Evolutionary conservation across 495 filamentous ascomycete genomes (phyloP).

Genomic region (Daldinia loculata): DNA sequence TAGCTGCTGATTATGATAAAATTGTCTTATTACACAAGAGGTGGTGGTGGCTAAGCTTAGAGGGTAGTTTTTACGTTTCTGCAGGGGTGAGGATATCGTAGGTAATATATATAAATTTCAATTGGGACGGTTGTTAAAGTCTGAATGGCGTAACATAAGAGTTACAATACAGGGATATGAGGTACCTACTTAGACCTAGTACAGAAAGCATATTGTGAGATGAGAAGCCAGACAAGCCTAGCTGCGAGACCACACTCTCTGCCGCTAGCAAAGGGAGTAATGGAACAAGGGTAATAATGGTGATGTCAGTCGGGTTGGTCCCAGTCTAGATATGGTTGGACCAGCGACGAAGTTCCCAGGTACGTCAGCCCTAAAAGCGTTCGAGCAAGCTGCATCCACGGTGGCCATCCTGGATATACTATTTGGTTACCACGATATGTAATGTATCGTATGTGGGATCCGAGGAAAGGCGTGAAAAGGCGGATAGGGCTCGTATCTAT

Average conservation of each 20-base stretch:
- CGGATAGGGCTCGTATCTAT: background rate
- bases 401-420: constrained; percentile 18
- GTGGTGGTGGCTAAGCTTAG: constrained; percentile 24
- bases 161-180: constrained; percentile 24
- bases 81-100: constrained; percentile 33
- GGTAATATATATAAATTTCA: constrained; percentile 20
- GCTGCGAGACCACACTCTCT: constrained; percentile 9
- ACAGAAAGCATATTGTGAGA: constrained; percentile 34
- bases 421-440: background rate
- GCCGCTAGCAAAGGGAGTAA: constrained; percentile 18
- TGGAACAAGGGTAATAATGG: constrained; percentile 20
- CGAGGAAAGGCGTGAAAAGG: constrained; percentile 12
- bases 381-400: constrained; percentile 26
- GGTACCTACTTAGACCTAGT: constrained; percentile 33
- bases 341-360: constrained; percentile 22
- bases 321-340: constrained; percentile 17
- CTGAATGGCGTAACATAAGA: constrained; percentile 8
- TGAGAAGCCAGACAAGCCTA: constrained; percentile 30
- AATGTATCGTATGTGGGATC: background rate
- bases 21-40: constrained; percentile 19
- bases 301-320: constrained; percentile 37
- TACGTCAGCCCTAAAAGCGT: constrained; percentile 33
- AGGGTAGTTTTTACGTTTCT: constrained; percentile 13
- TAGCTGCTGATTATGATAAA: constrained; percentile 7
- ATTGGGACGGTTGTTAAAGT: constrained; percentile 18